Conservation (phyloP, 2,329 filamentous ascomycete genomes). For the Penicillium psychrosexuale region DNA sequence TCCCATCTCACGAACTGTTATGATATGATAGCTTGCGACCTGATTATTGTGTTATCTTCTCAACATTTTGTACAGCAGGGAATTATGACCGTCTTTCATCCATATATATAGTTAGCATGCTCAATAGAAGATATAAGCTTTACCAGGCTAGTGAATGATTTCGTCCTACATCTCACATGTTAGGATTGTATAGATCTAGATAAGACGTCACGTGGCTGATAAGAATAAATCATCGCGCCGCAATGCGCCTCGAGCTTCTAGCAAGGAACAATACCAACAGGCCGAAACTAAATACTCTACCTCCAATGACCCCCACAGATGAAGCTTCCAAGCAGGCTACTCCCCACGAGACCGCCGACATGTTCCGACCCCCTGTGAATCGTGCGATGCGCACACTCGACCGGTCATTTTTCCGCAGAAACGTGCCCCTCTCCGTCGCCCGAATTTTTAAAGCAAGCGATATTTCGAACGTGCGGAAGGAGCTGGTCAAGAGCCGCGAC, state of each 20-base stretch:
- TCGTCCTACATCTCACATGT: not conserved
- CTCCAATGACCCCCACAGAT: constrained; percentile 23
- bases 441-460: constrained; percentile 71
- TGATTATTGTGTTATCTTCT: not conserved
- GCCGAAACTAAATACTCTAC: not conserved
- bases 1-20: constrained; percentile 1
- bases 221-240: constrained; percentile 19
- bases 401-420: constrained; percentile 75
- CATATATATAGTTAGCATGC: not conserved
- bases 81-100: not conserved
- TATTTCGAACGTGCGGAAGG: constrained; percentile 68
- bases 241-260: constrained; percentile 11
- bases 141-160: not conserved
- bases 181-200: not conserved
- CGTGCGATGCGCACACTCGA: constrained; percentile 78
- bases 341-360: constrained; percentile 36
- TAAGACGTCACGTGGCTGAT: constrained; percentile 24
- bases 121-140: not conserved
- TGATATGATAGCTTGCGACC: not conserved
- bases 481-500: constrained; percentile 64
- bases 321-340: constrained; percentile 16
- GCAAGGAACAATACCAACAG: not conserved
- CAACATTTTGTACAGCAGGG: not conserved
- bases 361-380: constrained; percentile 78
- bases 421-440: constrained; percentile 72